Evolutionary conservation across 345 rosid genomes (phyloP), one percentile per base, ranked within the genome.

Genomic region (Euclidium syriacum): DNA sequence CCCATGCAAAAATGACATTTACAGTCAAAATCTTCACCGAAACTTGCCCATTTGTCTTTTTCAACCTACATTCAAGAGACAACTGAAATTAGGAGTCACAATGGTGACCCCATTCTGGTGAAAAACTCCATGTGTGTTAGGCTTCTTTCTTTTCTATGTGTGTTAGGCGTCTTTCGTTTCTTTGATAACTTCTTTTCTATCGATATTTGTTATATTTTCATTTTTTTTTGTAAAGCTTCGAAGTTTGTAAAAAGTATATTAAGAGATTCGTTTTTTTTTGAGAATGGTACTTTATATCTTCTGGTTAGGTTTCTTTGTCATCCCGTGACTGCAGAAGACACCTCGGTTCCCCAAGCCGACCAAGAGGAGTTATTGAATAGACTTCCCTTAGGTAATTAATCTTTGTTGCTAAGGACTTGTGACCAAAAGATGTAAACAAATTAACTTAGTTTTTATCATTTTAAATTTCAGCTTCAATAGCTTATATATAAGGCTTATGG

Each of bases 251-350:
- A n/a, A n/a, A n/a, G n/a, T n/a, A n/a, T n/a, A n/a, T n/a, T n/a
- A n/a, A n/a, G n/a, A n/a, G n/a, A n/a, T n/a, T n/a, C n/a, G n/a
- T n/a, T n/a, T n/a, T n/a, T n/a, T n/a, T n/a, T n/a, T n/a, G n/a
- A n/a, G n/a, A n/a, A n/a, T n/a, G n/a, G n/a, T n/a, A n/a, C n/a
- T n/a, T n/a, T n/a, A n/a, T n/a, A n/a, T n/a, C n/a, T n/a, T n/a
- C n/a, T n/a, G n/a, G n/a, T n/a, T n/a, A n/a, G n/a, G n/a, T n/a
- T n/a, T n/a, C n/a, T n/a, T n/a, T n/a, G n/a, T n/a, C n/a, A n/a
- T n/a, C n/a, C n/a, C n/a, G n/a, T n/a, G n/a, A 86, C 94, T 3
- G 46, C 57, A 7, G 72, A 66, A 38, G 72, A 60, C 19, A 73
- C 76, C 24, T 60, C 1, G 52, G 56, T 53, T 73, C 77, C 1